phyloP scores from a whole-genome alignment of 495 filamentous ascomycete species.

The Rostrohypoxylon terebratum region DNA sequence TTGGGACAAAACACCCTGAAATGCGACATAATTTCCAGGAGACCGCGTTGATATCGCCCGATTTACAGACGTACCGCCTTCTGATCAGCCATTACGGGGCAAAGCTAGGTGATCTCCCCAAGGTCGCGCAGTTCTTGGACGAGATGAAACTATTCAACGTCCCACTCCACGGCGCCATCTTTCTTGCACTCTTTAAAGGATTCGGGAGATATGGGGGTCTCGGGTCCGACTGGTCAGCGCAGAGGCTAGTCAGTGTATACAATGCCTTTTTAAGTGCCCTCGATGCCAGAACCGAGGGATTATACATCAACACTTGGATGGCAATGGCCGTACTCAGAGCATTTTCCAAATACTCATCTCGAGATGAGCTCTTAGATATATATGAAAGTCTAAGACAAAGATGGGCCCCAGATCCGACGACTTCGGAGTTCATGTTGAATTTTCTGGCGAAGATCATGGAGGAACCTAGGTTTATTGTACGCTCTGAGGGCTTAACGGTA shows the following conservation, averaged over 20 bases:
- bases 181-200: conserved; percentile 76
- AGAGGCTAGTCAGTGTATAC: conserved; percentile 66
- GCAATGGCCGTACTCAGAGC: conserved; percentile 61
- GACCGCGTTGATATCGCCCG: conserved; percentile 67
- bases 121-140: conserved; percentile 66
- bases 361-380: conserved; percentile 52
- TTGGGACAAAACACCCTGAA: conserved; percentile 55
- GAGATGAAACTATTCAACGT: conserved; percentile 73
- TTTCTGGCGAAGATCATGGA: conserved; percentile 43
- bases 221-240: conserved; percentile 72
- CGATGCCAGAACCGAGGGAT: conserved; percentile 49
- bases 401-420: conserved; percentile 50
- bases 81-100: conserved; percentile 68
- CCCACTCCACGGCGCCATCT: conserved; percentile 70
- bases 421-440: conserved; percentile 55
- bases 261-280: conserved; percentile 56
- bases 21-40: conserved; percentile 63
- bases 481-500: not conserved
- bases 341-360: conserved; percentile 56
- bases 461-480: not conserved
- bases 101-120: conserved; percentile 67
- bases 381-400: conserved; percentile 56
- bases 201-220: conserved; percentile 77
- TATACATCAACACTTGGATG: conserved; percentile 64
- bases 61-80: conserved; percentile 73